Conservation (phyloP, 2,329 filamentous ascomycete genomes). For the Aotearoamyces nothofagi region DNA sequence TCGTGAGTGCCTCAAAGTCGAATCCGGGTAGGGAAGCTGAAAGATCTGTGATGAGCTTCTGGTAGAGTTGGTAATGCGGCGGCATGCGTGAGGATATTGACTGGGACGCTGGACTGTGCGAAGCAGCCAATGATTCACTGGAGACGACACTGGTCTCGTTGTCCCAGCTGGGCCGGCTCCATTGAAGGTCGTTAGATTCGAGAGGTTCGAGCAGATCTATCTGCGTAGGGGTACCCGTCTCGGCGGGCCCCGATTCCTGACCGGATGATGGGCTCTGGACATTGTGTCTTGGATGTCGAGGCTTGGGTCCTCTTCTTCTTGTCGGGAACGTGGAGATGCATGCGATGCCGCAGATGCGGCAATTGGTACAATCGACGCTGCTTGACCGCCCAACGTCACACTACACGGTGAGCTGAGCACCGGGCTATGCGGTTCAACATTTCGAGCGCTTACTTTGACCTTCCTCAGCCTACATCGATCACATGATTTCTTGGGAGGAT, state of each 20-base stretch:
- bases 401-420: not conserved
- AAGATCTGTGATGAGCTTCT: slow-evolving; percentile 6
- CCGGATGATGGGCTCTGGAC: slow-evolving; percentile 2
- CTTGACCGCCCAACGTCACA: not conserved
- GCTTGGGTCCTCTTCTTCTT: slow-evolving; percentile 23
- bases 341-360: not conserved
- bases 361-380: not conserved
- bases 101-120: slow-evolving; percentile 1
- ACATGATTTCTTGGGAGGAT: slow-evolving; percentile 1
- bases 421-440: not conserved
- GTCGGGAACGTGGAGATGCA: slow-evolving; percentile 25
- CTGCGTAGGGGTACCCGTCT: not conserved
- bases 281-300: slow-evolving; percentile 3
- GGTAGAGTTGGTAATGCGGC: slow-evolving; percentile 9
- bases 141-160: not conserved
- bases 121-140: too few species aligned
- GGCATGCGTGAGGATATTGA: slow-evolving; percentile 1
- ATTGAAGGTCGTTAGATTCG: not conserved
- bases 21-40: slow-evolving; percentile 1
- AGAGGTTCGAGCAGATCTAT: not conserved
- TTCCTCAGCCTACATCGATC: slow-evolving; percentile 23
- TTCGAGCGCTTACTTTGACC: slow-evolving; percentile 18
- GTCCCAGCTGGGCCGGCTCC: not conserved
- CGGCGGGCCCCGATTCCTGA: slow-evolving; percentile 6
- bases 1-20: slow-evolving; percentile 7